phyloP scores from a whole-genome alignment of 2,329 filamentous ascomycete species.

The Rutstroemia sp. region DNA sequence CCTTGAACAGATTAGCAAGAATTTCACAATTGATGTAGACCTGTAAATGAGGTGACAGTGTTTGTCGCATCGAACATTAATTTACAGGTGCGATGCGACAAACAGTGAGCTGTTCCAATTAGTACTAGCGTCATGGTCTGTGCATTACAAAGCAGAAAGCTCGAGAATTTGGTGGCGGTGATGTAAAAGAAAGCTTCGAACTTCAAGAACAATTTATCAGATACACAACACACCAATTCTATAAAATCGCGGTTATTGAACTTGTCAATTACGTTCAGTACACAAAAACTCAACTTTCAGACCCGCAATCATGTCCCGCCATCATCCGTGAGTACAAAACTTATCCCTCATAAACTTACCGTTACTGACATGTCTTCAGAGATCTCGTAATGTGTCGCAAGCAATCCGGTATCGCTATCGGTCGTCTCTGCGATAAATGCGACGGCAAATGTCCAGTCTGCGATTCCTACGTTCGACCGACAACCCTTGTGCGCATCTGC shows the following conservation, averaged over 20 bases:
- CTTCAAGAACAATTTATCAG: not conserved
- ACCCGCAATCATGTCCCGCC: constrained; percentile 26
- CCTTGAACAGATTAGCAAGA: constrained; percentile 1
- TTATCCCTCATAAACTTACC: not conserved
- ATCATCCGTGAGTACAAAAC: constrained; percentile 57
- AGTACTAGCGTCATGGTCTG: constrained; percentile 10
- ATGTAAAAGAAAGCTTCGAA: constrained; percentile 4
- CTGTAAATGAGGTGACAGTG: not conserved
- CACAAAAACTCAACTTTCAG: not conserved
- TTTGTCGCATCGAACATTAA: not conserved
- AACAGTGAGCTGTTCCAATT: not conserved
- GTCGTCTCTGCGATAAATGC: constrained; percentile 98
- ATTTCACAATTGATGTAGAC: not conserved
- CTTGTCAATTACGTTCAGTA: not conserved
- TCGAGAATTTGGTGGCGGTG: constrained; percentile 9
- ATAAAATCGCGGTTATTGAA: not conserved
- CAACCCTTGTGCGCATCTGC: constrained; percentile 94
- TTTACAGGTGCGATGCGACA: not conserved
- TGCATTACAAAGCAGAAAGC: constrained; percentile 16
- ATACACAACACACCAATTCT: not conserved
- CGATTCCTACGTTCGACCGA: constrained; percentile 97
- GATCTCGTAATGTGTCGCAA: constrained; percentile 99
- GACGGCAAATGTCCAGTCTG: constrained; percentile 99
- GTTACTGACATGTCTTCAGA: constrained; percentile 35
- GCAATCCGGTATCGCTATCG: constrained; percentile 94